Percentiles rank a stretch among this genome's conserved stretches.
Evolutionary conservation across 2,329 filamentous ascomycete species (phyloP).

Genomic region (Lasiodiplodia hormozganensis): DNA sequence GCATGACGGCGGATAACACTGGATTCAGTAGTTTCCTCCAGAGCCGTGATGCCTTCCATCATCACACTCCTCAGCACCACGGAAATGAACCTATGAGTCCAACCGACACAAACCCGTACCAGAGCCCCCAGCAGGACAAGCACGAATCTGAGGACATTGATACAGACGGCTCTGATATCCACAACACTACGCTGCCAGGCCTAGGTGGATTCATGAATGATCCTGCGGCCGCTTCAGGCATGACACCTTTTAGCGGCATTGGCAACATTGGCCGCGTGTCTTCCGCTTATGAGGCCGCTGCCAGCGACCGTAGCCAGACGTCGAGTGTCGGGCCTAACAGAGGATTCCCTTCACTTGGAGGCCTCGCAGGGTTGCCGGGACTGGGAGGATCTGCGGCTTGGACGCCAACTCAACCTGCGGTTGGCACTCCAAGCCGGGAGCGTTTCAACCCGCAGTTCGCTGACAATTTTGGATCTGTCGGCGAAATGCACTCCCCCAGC

Average conservation of each 20-base stretch:
- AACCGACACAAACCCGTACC: conserved; percentile 94
- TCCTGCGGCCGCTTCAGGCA: conserved; percentile 48
- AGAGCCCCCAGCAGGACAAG: conserved; percentile 82
- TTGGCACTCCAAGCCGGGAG: conserved; percentile 75
- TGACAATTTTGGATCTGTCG: conserved; percentile 73
- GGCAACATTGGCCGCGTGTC: conserved; percentile 56
- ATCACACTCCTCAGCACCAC: conserved; percentile 59
- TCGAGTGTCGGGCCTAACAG: conserved; percentile 82
- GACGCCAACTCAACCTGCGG: conserved; percentile 70
- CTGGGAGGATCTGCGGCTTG: conserved; percentile 68
- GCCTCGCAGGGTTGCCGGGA: conserved; percentile 62
- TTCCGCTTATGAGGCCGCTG: conserved; percentile 61
- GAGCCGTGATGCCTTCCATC: conserved; percentile 61
- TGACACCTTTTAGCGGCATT: conserved; percentile 63
- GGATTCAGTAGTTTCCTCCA: conserved; percentile 64
- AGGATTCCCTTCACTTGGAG: conserved; percentile 69
- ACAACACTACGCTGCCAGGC: conserved; percentile 58
- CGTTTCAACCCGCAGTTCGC: conserved; percentile 61
- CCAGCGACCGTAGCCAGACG: conserved; percentile 89
- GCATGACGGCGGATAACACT: conserved; percentile 65
- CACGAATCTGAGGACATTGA: conserved; percentile 69
- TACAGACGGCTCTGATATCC: conserved; percentile 61
- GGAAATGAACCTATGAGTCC: conserved; percentile 75
- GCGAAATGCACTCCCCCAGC: conserved; percentile 78
- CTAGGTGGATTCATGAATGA: conserved; percentile 62